A percentile compares a stretch with the other conserved stretches of the same genome.
Evolutionary conservation across 129 eudicot species (phyloP).

Genomic region (Glebionis coronaria): DNA sequence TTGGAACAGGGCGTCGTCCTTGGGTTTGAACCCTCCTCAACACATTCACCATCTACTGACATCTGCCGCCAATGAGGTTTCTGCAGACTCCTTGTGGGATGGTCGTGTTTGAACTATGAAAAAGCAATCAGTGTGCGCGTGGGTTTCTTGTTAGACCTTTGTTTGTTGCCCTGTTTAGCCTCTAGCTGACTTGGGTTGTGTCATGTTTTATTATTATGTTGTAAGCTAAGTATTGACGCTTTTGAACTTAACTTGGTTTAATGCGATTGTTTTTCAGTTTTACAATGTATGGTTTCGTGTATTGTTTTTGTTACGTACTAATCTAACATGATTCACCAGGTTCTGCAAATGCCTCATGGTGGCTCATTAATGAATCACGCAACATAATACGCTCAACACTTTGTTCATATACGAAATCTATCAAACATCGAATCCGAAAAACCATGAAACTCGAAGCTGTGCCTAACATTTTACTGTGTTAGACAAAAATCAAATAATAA

Average conservation of each 20-base stretch:
- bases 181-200: constrained; percentile 23
- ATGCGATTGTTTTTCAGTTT: not conserved
- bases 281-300: not conserved
- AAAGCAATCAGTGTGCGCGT: not conserved
- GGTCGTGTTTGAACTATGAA: constrained; percentile 46
- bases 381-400: too few relatives aligned
- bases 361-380: too few relatives aligned
- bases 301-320: not conserved
- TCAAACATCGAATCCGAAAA: too few relatives aligned
- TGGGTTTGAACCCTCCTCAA: constrained; percentile 71
- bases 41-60: constrained; percentile 45
- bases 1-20: constrained; percentile 64
- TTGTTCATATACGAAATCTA: too few relatives aligned
- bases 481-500: not conserved
- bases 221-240: constrained; percentile 9
- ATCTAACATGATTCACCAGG: too few relatives aligned
- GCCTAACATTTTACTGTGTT: not conserved
- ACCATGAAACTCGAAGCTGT: not conserved
- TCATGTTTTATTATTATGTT: constrained; percentile 12
- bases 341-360: too few relatives aligned
- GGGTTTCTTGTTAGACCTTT: constrained; percentile 7
- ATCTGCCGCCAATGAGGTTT: constrained; percentile 30
- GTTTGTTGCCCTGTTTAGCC: constrained; percentile 32
- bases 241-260: constrained; percentile 11
- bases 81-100: constrained; percentile 64